Evolutionary conservation across 768 basidiomycete genomes (phyloP).

Genomic region (Wakefieldia striispora): DNA sequence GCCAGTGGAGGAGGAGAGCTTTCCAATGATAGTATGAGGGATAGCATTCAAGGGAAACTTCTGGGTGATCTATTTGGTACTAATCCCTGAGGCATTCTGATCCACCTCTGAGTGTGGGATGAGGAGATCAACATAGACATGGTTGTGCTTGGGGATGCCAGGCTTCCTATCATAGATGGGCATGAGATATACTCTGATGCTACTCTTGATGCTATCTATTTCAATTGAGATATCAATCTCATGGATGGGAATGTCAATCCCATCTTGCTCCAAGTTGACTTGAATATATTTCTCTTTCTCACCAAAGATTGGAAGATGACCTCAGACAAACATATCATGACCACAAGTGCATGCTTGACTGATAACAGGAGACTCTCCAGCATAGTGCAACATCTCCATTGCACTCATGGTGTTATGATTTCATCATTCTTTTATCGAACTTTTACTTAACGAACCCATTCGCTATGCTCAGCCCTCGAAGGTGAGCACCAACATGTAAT

Average conservation of each 20-base stretch:
- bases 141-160: constrained; percentile 11
- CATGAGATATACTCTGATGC: background rate
- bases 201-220: constrained; percentile 3
- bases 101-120: constrained; percentile 7
- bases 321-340: background rate
- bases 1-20: background rate
- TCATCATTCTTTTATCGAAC: too few species aligned
- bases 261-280: constrained; percentile 1
- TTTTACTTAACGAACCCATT: too few species aligned
- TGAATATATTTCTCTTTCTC: background rate
- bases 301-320: background rate
- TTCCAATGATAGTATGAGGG: constrained; percentile 4
- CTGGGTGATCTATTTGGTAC: constrained; percentile 7
- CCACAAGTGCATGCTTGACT: background rate
- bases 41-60: constrained; percentile 5
- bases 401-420: too few species aligned
- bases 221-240: background rate
- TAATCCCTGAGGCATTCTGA: background rate
- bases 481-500: too few species aligned
- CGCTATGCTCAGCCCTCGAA: too few species aligned
- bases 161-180: background rate
- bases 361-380: background rate
- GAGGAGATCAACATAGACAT: constrained; percentile 11
- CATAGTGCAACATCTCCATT: background rate
- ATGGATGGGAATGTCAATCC: background rate